phyloP scores from a whole-genome alignment of 495 filamentous ascomycete genomes.

The Bathelium albidoporum region DNA sequence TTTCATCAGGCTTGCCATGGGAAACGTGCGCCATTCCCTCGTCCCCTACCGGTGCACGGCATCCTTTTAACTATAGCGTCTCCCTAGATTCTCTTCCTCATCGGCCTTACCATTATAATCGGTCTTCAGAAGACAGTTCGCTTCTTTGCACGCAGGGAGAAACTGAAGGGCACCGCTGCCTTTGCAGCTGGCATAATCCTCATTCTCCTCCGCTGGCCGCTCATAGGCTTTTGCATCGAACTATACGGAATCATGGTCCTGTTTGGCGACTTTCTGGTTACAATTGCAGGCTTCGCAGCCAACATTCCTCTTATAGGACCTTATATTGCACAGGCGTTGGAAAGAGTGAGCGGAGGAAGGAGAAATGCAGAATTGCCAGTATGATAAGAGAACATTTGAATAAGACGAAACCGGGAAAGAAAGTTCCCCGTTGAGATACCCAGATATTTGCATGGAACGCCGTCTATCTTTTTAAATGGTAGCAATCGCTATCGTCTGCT shows the following conservation, averaged over 20 bases:
- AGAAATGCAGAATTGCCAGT: constrained; percentile 45
- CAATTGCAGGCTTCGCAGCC: constrained; percentile 74
- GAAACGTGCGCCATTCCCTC: constrained; percentile 49
- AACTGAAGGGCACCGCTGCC: constrained; percentile 81
- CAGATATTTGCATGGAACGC: background rate
- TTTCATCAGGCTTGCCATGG: constrained; percentile 58
- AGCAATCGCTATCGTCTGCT: background rate
- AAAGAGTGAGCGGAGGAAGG: constrained; percentile 51
- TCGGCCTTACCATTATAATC: constrained; percentile 90
- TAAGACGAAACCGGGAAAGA: background rate
- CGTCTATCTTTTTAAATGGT: background rate
- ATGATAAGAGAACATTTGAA: background rate
- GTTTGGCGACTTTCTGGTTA: constrained; percentile 94
- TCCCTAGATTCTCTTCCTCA: constrained; percentile 81
- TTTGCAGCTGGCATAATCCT: constrained; percentile 76
- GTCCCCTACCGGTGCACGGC: background rate
- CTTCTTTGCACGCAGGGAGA: constrained; percentile 91
- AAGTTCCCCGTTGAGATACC: background rate
- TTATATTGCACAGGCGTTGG: constrained; percentile 60
- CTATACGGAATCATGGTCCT: constrained; percentile 84
- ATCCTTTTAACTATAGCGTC: constrained; percentile 12
- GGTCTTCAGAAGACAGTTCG: constrained; percentile 78
- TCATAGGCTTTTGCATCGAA: constrained; percentile 83
- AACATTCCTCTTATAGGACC: constrained; percentile 79
- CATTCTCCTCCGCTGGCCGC: constrained; percentile 78